phyloP scores from a whole-genome alignment of 2,329 filamentous ascomycete species.

The Colletotrichum phormii region DNA sequence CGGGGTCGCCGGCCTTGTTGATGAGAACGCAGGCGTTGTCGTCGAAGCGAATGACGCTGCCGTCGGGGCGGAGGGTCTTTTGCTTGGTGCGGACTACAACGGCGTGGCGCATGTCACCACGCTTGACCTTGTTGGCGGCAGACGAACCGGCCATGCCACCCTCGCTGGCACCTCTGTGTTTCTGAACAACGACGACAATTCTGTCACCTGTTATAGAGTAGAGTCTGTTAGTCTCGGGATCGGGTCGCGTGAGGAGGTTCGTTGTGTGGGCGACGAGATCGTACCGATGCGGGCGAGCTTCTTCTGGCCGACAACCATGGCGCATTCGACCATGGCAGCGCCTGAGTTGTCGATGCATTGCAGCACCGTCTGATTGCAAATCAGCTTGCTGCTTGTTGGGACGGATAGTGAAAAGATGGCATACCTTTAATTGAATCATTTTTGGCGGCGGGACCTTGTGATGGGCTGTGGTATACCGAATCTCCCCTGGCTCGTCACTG shows the following conservation, averaged over 20 bases:
- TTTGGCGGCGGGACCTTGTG: conserved; percentile 53
- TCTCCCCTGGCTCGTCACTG: conserved; percentile 21
- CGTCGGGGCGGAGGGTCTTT: conserved; percentile 87
- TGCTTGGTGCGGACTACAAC: conserved; percentile 94
- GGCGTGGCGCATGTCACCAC: conserved; percentile 95
- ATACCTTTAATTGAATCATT: conserved; percentile 93
- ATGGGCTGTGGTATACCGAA: conserved; percentile 13
- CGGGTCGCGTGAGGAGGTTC: not conserved
- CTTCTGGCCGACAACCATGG: conserved; percentile 92
- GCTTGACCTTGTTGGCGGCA: conserved; percentile 90
- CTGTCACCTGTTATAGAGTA: conserved; percentile 77
- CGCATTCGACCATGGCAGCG: conserved; percentile 96
- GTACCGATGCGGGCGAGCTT: conserved; percentile 88
- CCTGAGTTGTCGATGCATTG: conserved; percentile 99
- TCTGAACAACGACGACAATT: conserved; percentile 97
- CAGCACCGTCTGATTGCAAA: conserved; percentile 79
- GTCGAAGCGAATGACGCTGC: conserved; percentile 91
- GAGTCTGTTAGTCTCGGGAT: conserved; percentile 57
- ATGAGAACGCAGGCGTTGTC: conserved; percentile 98
- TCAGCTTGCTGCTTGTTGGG: not conserved
- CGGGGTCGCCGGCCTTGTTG: conserved; percentile 96
- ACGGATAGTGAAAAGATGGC: not conserved
- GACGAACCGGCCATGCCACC: conserved; percentile 78
- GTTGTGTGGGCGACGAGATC: conserved; percentile 38
- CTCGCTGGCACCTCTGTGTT: conserved; percentile 84